A percentile compares a stretch with the other conserved stretches of the same genome.
Conservation (phyloP, 768 basidiomycete genomes). For the Crucibulum laeve region DNA sequence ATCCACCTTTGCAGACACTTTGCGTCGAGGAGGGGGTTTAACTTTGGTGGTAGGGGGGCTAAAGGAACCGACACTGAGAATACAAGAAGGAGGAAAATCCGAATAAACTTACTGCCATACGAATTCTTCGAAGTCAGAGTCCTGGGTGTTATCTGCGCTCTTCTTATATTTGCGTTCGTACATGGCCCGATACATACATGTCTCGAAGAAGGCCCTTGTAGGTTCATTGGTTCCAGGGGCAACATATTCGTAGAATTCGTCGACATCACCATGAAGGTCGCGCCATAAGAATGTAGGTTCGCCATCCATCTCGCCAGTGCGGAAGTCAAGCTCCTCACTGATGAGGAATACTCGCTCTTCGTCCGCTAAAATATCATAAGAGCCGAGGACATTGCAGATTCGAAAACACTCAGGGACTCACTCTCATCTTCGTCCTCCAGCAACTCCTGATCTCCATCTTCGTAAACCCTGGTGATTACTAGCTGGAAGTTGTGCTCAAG, state of each 20-base stretch:
- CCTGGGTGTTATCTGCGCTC: conserved; percentile 63
- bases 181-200: conserved; percentile 93
- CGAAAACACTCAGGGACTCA: conserved; percentile 26
- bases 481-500: conserved; percentile 83
- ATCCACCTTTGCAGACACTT: conserved; percentile 13
- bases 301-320: conserved; percentile 65
- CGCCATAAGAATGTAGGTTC: conserved; percentile 88
- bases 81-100: neutral
- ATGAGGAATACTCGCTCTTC: conserved; percentile 93
- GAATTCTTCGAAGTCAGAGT: conserved; percentile 74
- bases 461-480: conserved; percentile 93
- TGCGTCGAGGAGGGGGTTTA: conserved; percentile 9
- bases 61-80: neutral
- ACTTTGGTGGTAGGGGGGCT: conserved; percentile 31
- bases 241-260: conserved; percentile 93
- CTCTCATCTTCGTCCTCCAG: conserved; percentile 93
- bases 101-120: conserved; percentile 66
- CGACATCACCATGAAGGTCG: conserved; percentile 86
- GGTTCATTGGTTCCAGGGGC: conserved; percentile 74
- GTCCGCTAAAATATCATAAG: conserved; percentile 53
- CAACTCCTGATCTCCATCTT: conserved; percentile 94
- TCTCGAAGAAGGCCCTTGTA: conserved; percentile 86
- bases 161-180: conserved; percentile 87
- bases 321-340: conserved; percentile 86
- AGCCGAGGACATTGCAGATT: neutral